phyloP scores from a whole-genome alignment of 2,329 filamentous ascomycete species.

The Fusarium tupiense region DNA sequence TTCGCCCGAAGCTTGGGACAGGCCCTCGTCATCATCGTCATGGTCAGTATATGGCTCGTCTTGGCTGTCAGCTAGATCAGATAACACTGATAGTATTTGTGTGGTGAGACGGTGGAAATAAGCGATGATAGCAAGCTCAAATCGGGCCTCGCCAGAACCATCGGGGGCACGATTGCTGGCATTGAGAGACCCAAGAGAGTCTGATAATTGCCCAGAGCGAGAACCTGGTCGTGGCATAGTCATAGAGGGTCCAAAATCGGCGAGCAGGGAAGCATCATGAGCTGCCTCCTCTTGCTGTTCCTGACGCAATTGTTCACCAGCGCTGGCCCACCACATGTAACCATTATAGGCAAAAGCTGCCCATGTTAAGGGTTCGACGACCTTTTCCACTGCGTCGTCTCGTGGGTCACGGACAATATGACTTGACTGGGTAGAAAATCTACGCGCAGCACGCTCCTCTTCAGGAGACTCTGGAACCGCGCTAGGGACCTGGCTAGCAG shows the following conservation, averaged over 20 bases:
- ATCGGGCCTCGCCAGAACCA: slow-evolving; percentile 56
- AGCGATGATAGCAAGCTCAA: slow-evolving; percentile 78
- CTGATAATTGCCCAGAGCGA: slow-evolving; percentile 49
- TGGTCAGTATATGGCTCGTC: slow-evolving; percentile 54
- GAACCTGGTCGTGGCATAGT: slow-evolving; percentile 46
- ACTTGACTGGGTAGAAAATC: slow-evolving; percentile 43
- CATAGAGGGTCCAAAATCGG: slow-evolving; percentile 57
- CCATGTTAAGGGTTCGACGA: slow-evolving; percentile 74
- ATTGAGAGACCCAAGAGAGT: slow-evolving; percentile 58
- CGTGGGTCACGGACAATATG: slow-evolving; percentile 49
- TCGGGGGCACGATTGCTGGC: slow-evolving; percentile 48
- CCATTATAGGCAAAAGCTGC: slow-evolving; percentile 80
- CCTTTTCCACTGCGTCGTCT: slow-evolving; percentile 62
- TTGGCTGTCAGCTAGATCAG: slow-evolving; percentile 65
- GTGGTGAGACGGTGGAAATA: slow-evolving; percentile 84
- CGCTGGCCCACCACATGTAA: slow-evolving; percentile 92
- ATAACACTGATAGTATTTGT: slow-evolving; percentile 69
- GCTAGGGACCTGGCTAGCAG: slow-evolving; percentile 32
- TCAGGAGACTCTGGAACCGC: slow-evolving; percentile 43
- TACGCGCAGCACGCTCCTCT: slow-evolving; percentile 40
- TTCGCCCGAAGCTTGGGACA: slow-evolving; percentile 45
- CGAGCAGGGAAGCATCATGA: slow-evolving; percentile 65
- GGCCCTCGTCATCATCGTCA: slow-evolving; percentile 50
- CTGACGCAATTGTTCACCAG: slow-evolving; percentile 74
- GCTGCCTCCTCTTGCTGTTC: slow-evolving; percentile 68